Base-by-base conservation (phyloP, 352 stramenopile genomes). In the Globisporangium carolinianum region DNA sequence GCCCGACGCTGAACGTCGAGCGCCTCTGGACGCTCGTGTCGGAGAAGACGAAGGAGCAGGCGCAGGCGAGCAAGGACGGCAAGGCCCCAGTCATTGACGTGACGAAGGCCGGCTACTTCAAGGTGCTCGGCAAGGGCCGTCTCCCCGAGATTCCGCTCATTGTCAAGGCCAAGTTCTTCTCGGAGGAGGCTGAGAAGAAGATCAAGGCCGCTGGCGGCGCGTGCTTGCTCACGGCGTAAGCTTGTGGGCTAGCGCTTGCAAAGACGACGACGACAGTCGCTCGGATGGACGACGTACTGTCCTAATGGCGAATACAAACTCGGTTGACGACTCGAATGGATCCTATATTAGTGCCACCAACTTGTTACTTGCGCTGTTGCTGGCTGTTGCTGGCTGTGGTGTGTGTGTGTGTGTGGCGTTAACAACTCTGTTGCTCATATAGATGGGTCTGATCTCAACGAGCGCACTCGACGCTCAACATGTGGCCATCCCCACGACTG, bases 131-230 rank as follows among this genome's bases (percentile, higher is more conserved):
- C 79, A 99, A 99, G 86, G 98, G 98, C 69, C 89, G 96, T 70
- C 96, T 99, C 48, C 94, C 94, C 14, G 72, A 89, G 57, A 84
- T 98, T 56, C 98, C 98, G 53, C 75, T 99, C 47, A 98, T 99
- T 80, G 97, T 99, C 60, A 99, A 99, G 92, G 97, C 98, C 59
- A 99, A 99, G 79, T 99, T 97, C 85, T 99, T 99, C 83, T 98
- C 89, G 62, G 94, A 97, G 68, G 86, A 96, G 67, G 98, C 98
- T n/a, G 97, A 99, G 83, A 98, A 99, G 85, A 99, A 99, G 87
- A 99, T 99, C 75, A 99, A 98, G 82, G 96, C 79, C 57, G 97
- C 95, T 54, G 98, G 98, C 73, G 98, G 98, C 66, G 97, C 97
- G 51, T 99, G 96, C 81, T 79, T 99, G 61, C 80, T 99, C 59